Conservation (phyloP, 2,329 filamentous ascomycete genomes). For the Aphanocladium album region DNA sequence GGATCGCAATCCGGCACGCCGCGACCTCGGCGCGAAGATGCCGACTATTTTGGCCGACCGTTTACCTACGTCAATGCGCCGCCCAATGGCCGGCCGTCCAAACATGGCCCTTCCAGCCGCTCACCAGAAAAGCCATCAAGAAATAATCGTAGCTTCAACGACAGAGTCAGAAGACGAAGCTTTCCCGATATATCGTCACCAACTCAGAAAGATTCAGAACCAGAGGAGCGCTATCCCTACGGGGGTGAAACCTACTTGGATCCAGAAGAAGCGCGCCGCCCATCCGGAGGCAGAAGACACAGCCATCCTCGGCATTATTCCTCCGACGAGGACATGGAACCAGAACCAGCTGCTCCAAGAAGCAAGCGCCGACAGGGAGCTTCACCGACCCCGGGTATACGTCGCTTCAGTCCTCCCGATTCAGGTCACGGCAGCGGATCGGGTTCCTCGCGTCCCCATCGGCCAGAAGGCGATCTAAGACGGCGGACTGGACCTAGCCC, state of each 20-base stretch:
- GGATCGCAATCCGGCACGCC: conserved; percentile 22
- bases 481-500: conserved; percentile 32
- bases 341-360: conserved; percentile 22
- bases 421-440: conserved; percentile 19
- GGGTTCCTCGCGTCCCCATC: conserved; percentile 27
- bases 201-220: conserved; percentile 23
- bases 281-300: conserved; percentile 36
- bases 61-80: conserved; percentile 38
- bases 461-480: conserved; percentile 34
- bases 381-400: conserved; percentile 9
- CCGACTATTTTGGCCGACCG: conserved; percentile 29
- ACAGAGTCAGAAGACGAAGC: conserved; percentile 41
- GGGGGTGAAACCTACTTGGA: conserved; percentile 31
- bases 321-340: conserved; percentile 37
- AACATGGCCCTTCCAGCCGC: conserved; percentile 25
- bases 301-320: conserved; percentile 44
- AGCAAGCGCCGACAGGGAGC: conserved; percentile 17
- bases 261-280: conserved; percentile 26
- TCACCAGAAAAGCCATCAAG: conserved; percentile 29
- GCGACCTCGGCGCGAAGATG: conserved; percentile 25
- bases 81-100: conserved; percentile 30
- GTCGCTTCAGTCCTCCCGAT: conserved; percentile 10
- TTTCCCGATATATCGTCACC: conserved; percentile 46
- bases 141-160: conserved; percentile 33
- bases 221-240: conserved; percentile 21